Evolutionary conservation across 805 yeast genomes (phyloP).

Genomic region (Tetrapisispora fleetii): DNA sequence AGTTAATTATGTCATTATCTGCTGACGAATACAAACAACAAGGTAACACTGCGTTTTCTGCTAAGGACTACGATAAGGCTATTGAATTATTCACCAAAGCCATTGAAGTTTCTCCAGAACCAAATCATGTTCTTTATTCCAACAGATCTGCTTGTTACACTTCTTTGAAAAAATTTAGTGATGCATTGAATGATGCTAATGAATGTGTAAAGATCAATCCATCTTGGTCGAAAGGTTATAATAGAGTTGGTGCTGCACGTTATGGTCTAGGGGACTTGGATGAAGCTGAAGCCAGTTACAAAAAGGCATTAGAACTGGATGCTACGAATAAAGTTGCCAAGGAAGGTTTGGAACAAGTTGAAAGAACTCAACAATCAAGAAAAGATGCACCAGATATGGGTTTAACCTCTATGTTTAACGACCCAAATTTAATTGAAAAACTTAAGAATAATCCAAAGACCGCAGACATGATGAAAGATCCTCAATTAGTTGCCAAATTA

Average conservation of each 20-base stretch:
- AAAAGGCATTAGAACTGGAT: slow-evolving; percentile 74
- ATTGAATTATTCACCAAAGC: slow-evolving; percentile 77
- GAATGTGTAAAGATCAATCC: slow-evolving; percentile 74
- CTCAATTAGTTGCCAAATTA: slow-evolving; percentile 61
- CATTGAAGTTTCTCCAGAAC: slow-evolving; percentile 66
- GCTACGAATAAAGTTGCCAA: slow-evolving; percentile 76
- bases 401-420: slow-evolving; percentile 64
- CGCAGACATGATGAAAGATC: slow-evolving; percentile 78
- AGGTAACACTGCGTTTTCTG: slow-evolving; percentile 88
- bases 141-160: slow-evolving; percentile 91
- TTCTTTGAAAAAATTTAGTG: slow-evolving; percentile 58
- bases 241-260: slow-evolving; percentile 87
- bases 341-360: slow-evolving; percentile 66
- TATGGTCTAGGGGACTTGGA: slow-evolving; percentile 77
- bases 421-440: slow-evolving; percentile 68
- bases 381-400: slow-evolving; percentile 59
- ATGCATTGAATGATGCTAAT: slow-evolving; percentile 79
- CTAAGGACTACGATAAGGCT: slow-evolving; percentile 75
- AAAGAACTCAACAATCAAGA: slow-evolving; percentile 45
- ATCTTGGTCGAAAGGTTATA: slow-evolving; percentile 91
- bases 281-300: slow-evolving; percentile 60
- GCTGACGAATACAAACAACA: slow-evolving; percentile 78
- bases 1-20: slow-evolving; percentile 18
- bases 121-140: slow-evolving; percentile 88
- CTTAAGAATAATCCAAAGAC: slow-evolving; percentile 81